These are phyloP conservation scores for Jatropha multifida DNA, from an alignment of 441 rosid species.

Conservation along the genomic window DNA sequence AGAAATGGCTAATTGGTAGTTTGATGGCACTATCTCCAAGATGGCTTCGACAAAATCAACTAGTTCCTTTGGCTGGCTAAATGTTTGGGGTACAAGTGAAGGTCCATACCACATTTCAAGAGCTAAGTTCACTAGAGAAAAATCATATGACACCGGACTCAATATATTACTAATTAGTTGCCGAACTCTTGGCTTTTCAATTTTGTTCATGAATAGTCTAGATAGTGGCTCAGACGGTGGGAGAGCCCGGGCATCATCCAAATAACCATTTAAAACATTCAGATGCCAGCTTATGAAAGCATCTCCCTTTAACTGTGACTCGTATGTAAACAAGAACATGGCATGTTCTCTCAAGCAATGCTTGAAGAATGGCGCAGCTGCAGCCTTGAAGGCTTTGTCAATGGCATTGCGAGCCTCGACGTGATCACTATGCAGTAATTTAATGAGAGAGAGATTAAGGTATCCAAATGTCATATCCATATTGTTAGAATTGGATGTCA, in stretches of 20 bases:
- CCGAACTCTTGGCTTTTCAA: constrained; percentile 57
- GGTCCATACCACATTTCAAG: constrained; percentile 84
- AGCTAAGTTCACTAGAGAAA: constrained; percentile 50
- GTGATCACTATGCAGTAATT: constrained; percentile 54
- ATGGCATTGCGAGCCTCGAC: constrained; percentile 53
- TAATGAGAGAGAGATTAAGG: constrained; percentile 69
- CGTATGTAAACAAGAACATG: constrained; percentile 41
- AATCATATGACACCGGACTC: constrained; percentile 55
- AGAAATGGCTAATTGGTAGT: constrained; percentile 66
- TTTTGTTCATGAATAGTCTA: constrained; percentile 57
- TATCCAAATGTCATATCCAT: constrained; percentile 70
- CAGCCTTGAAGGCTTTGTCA: constrained; percentile 57
- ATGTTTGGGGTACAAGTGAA: constrained; percentile 59
- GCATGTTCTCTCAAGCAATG: constrained; percentile 82
- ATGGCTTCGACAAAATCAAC: constrained; percentile 84
- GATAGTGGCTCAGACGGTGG: constrained; percentile 53
- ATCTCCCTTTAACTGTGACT: constrained; percentile 33
- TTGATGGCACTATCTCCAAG: constrained; percentile 61
- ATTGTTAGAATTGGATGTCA: constrained; percentile 29
- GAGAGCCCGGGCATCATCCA: constrained; percentile 47
- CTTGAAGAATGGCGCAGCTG: constrained; percentile 42
- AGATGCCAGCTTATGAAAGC: constrained; percentile 42
- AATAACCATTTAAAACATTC: constrained; percentile 50
- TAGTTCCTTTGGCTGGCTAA: constrained; percentile 50
- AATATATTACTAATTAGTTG: constrained; percentile 58